Evolutionary conservation across 805 yeast species (phyloP), one percentile per base, ranked within the genome.

Genomic region (Candida taoyuanica): DNA sequence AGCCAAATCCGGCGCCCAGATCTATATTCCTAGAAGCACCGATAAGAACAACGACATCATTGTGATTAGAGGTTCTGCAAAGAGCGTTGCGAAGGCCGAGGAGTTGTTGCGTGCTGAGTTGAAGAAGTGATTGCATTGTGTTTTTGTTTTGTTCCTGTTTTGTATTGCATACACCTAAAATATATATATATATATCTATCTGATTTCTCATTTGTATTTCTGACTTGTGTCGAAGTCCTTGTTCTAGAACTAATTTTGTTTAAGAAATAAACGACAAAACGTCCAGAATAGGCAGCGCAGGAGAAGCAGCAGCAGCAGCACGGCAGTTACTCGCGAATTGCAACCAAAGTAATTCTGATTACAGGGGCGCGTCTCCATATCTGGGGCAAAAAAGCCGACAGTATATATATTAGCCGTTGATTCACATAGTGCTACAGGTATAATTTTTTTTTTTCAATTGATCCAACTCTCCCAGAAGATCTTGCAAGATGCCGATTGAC

Each of bases 11-110:
- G 76, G 74, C 15, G 69, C 82, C 27, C 68, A 74, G 40, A 73
- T 85, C 44, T 67, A 70, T 34, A 76, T 84, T 38, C 94, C 93
- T 49, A 76, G 76, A 59, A 63, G 64, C 32, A 60, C 59, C 33
- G 83, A 78, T 44, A 65, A 70, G 44, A 54, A 70, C 44, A 64
- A 68, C 46, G 71, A 79, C 42, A 73, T 74, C 44, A 67, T 83
- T 29, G 71, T 70, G 52, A 59, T 84, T 48, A 73, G 74, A 49
- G 94, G 93, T 46, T 63, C 73, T 20, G 68, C 66, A 43, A 76
- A 68, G 32, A 71, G 74, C 42, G 71, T 84, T 25, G 71, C 64
- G 42, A 63, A 62, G 46, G 80, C 80, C 33, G 64, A 67, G 44
- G 65, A 68, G 36, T 39, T 55, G 13, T 41, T 55, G 31, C 45